Evolutionary conservation across 345 rosid species (phyloP).

Genomic region (Dipteronia sinensis): DNA sequence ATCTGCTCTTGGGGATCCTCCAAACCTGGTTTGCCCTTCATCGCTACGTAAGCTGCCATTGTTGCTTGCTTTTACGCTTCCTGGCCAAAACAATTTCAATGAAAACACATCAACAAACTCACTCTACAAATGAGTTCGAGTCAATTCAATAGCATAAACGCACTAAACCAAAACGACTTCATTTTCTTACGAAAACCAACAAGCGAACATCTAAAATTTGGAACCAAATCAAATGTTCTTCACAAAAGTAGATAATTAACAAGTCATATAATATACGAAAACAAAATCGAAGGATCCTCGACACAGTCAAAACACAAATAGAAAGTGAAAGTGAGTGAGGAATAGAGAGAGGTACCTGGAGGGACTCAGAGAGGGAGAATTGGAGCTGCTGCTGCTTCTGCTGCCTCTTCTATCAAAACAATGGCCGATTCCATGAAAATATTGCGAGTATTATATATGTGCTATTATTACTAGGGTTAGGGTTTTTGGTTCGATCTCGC

Average conservation of each 20-base stretch:
- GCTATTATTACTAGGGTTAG: slow-evolving; percentile 2
- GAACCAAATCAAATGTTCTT: neutral
- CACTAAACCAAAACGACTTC: no score
- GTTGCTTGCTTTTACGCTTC: neutral
- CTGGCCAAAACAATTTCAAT: neutral
- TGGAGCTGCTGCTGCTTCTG: slow-evolving; percentile 8
- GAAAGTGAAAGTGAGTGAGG: neutral
- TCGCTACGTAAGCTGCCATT: slow-evolving; percentile 48
- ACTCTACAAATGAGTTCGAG: neutral
- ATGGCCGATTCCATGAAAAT: neutral
- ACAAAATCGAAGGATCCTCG: neutral
- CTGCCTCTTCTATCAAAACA: slow-evolving; percentile 14
- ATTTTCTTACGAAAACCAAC: neutral
- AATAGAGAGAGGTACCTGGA: neutral
- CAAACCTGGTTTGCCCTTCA: slow-evolving; percentile 57
- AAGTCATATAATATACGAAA: neutral
- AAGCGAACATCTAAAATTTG: no score
- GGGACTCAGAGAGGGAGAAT: neutral
- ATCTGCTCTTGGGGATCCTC: slow-evolving; percentile 66
- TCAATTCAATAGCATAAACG: no score
- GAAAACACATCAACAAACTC: neutral
- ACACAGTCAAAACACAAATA: neutral
- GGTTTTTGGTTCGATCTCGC: slow-evolving; percentile 8
- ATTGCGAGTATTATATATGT: neutral
- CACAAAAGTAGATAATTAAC: neutral